Evolutionary conservation across 169 alveolate genomes (phyloP).

Genomic region (Haemoproteus tartakovskyi): DNA sequence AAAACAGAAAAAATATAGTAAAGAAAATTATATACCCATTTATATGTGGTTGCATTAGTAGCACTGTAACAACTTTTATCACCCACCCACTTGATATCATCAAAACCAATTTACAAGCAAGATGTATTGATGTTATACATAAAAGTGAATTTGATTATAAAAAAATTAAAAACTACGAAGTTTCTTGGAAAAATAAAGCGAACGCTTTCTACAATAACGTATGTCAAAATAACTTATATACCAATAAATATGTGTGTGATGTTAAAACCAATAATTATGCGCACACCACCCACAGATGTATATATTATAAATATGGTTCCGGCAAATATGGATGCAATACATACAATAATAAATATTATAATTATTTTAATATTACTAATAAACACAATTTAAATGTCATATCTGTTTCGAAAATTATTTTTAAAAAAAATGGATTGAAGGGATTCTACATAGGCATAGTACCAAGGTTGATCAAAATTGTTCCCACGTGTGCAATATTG

Average conservation of each 20-base stretch:
- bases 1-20: slow-evolving; percentile 15
- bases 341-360: slow-evolving; percentile 39
- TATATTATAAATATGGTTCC: slow-evolving; percentile 58
- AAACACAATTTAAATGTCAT: slow-evolving; percentile 51
- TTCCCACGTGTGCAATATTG: slow-evolving; percentile 70
- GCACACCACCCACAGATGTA: slow-evolving; percentile 39
- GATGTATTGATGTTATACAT: slow-evolving; percentile 63
- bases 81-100: slow-evolving; percentile 68
- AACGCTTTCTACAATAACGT: slow-evolving; percentile 33
- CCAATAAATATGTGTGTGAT: slow-evolving; percentile 35
- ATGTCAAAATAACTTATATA: slow-evolving; percentile 44
- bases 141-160: slow-evolving; percentile 60
- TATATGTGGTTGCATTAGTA: slow-evolving; percentile 66
- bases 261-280: slow-evolving; percentile 53
- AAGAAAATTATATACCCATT: slow-evolving; percentile 59
- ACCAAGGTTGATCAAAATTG: slow-evolving; percentile 67
- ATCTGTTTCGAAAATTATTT: slow-evolving; percentile 35
- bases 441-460: slow-evolving; percentile 64
- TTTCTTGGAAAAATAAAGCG: background rate
- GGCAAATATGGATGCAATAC: slow-evolving; percentile 53
- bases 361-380: slow-evolving; percentile 41
- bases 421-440: slow-evolving; percentile 42
- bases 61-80: slow-evolving; percentile 59
- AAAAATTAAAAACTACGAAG: slow-evolving; percentile 51
- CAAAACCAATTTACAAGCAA: slow-evolving; percentile 70